phyloP scores from a whole-genome alignment of 179 eudicot species.

The Silene vulgaris region DNA sequence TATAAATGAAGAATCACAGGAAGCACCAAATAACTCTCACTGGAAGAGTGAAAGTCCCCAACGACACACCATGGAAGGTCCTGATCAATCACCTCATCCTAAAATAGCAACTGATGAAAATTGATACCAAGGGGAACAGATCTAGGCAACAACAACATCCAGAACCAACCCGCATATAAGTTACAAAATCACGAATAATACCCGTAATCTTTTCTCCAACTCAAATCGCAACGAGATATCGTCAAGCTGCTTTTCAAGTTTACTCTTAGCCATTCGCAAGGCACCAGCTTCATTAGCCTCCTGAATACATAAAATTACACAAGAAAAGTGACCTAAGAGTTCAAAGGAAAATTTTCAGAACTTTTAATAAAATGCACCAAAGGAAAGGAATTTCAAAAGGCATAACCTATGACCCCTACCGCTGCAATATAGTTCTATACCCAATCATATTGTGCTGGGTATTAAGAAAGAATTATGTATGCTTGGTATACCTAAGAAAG shows the following conservation, averaged over 20 bases:
- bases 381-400: neutral
- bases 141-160: neutral
- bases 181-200: conserved; percentile 24
- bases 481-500: conserved; percentile 9
- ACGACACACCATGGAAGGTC: neutral
- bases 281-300: conserved; percentile 99
- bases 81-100: neutral
- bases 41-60: conserved; percentile 1
- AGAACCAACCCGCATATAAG: neutral
- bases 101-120: neutral
- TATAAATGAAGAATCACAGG: neutral
- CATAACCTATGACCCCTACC: neutral
- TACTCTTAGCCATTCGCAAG: conserved; percentile 81
- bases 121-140: neutral
- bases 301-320: conserved; percentile 36
- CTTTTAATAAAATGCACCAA: neutral
- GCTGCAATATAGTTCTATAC: neutral
- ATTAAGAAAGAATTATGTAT: neutral
- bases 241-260: conserved; percentile 92
- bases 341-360: neutral
- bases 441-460: neutral
- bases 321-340: neutral
- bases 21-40: neutral
- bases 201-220: conserved; percentile 85
- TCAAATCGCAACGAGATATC: conserved; percentile 87